Evolutionary conservation across 768 basidiomycete genomes (phyloP).

Genomic region (Kwoniella europaea): DNA sequence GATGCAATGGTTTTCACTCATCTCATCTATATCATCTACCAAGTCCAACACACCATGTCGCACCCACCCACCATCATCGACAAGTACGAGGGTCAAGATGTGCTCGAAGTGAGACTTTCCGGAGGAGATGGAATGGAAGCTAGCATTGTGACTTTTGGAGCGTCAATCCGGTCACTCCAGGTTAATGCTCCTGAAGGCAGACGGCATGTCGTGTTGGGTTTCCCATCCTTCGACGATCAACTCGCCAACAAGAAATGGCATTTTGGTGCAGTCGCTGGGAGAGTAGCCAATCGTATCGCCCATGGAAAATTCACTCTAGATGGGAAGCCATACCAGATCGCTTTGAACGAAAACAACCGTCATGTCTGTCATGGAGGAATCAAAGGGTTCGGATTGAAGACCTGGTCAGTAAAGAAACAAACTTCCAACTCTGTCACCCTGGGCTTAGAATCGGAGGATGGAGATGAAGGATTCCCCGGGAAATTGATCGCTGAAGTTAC

Average conservation of each 20-base stretch:
- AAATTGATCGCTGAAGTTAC: conserved; percentile 7
- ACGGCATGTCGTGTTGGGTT: conserved; percentile 17
- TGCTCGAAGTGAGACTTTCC: not conserved
- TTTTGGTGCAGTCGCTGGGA: conserved; percentile 14
- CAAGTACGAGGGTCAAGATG: conserved; percentile 1
- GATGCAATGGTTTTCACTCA: not conserved
- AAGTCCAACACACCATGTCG: conserved; percentile 1
- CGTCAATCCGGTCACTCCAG: conserved; percentile 11
- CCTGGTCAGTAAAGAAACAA: conserved; percentile 23
- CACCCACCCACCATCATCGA: not conserved
- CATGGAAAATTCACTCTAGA: conserved; percentile 23
- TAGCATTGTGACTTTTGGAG: conserved; percentile 11
- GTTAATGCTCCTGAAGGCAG: conserved; percentile 9
- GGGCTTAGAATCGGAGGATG: conserved; percentile 12
- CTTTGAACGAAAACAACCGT: conserved; percentile 19
- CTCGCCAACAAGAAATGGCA: conserved; percentile 14
- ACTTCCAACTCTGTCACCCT: conserved; percentile 17
- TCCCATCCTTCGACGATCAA: conserved; percentile 13
- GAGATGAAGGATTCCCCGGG: conserved; percentile 29
- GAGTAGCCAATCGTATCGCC: conserved; percentile 27
- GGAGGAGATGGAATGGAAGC: conserved; percentile 10
- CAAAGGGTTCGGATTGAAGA: conserved; percentile 18
- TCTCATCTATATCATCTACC: not conserved
- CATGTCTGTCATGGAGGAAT: conserved; percentile 29
- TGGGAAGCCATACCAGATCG: conserved; percentile 18